phyloP scores from a whole-genome alignment of 2,329 filamentous ascomycete species.

The Ophiostoma quercus region DNA sequence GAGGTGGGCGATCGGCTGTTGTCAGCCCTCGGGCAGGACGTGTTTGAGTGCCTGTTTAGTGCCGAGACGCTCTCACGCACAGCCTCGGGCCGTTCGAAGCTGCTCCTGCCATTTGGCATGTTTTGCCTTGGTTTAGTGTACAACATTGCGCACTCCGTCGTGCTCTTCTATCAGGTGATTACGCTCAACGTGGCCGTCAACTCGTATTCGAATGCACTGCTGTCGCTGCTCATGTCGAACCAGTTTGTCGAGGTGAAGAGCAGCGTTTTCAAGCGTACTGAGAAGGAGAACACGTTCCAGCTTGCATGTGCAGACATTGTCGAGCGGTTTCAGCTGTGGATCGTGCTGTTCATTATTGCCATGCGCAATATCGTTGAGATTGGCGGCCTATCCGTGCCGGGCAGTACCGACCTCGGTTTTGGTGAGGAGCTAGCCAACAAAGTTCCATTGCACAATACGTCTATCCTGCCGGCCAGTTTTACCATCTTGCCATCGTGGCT shows the following conservation, averaged over 20 bases:
- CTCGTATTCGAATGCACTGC: constrained; percentile 91
- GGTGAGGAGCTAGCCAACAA: constrained; percentile 46
- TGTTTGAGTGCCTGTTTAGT: constrained; percentile 92
- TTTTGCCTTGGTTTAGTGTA: constrained; percentile 82
- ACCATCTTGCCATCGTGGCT: constrained; percentile 78
- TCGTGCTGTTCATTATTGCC: constrained; percentile 94
- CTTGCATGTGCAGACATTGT: constrained; percentile 95
- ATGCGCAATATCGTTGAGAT: constrained; percentile 95
- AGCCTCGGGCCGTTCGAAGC: constrained; percentile 81
- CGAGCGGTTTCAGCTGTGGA: constrained; percentile 93
- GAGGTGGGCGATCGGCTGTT: constrained; percentile 88
- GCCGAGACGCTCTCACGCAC: constrained; percentile 86
- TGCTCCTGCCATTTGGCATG: constrained; percentile 83
- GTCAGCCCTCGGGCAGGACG: constrained; percentile 88
- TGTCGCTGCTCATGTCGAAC: constrained; percentile 90
- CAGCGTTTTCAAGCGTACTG: constrained; percentile 97
- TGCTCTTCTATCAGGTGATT: constrained; percentile 95
- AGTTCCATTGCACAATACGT: constrained; percentile 59
- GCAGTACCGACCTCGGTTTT: constrained; percentile 35
- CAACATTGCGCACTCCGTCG: constrained; percentile 79
- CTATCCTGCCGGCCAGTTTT: constrained; percentile 84
- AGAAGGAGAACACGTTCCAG: constrained; percentile 96
- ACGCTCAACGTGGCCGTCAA: constrained; percentile 97
- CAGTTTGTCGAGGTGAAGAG: constrained; percentile 99
- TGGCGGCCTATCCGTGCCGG: constrained; percentile 67